These are phyloP conservation scores for Epichloe sp. DNA, from an alignment of 2,329 filamentous ascomycete species.

Conservation along the genomic window DNA sequence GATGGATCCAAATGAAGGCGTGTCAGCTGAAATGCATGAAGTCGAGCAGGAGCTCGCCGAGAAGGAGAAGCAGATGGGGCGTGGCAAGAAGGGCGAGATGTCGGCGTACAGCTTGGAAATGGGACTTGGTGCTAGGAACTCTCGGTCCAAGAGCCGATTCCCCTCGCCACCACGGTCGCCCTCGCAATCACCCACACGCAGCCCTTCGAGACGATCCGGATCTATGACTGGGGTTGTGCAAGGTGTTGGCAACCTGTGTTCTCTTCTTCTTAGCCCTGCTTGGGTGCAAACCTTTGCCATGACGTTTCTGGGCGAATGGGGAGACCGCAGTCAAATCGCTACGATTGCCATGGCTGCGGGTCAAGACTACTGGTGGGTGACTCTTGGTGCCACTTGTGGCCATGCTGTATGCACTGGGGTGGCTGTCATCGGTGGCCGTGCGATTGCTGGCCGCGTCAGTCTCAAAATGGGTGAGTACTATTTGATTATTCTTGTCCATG, in stretches of 20 bases:
- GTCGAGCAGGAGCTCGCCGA: conserved; percentile 89
- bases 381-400: conserved; percentile 70
- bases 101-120: conserved; percentile 68
- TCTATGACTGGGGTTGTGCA: conserved; percentile 29
- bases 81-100: conserved; percentile 38
- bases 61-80: conserved; percentile 67
- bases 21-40: conserved; percentile 95
- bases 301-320: conserved; percentile 98
- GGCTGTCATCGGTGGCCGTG: conserved; percentile 82
- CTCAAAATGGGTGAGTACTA: conserved; percentile 76
- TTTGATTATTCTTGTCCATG: neutral
- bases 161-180: conserved; percentile 71
- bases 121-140: conserved; percentile 57
- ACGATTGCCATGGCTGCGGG: conserved; percentile 98
- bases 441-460: conserved; percentile 87
- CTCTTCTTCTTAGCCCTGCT: conserved; percentile 78
- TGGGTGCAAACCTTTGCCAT: conserved; percentile 99
- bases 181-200: conserved; percentile 53
- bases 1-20: conserved; percentile 82
- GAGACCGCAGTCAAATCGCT: conserved; percentile 92
- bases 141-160: conserved; percentile 61
- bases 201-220: conserved; percentile 33
- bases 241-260: conserved; percentile 75
- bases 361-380: conserved; percentile 99
- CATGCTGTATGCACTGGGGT: conserved; percentile 84